phyloP scores from a whole-genome alignment of 768 basidiomycete genomes.

The Pleurotus pulmonarius region DNA sequence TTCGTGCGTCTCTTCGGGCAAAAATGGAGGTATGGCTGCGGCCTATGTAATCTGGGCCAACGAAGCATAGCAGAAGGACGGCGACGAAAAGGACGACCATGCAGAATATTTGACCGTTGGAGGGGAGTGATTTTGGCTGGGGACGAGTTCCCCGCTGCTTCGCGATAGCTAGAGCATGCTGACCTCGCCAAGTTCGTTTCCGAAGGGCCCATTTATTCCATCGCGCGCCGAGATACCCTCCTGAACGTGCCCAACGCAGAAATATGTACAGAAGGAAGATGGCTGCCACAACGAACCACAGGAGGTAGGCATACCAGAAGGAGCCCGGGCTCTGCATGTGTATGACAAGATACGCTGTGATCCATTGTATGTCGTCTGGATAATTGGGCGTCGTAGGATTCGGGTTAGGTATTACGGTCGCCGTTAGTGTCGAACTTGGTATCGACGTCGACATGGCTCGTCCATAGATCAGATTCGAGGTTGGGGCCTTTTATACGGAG shows the following conservation, averaged over 20 bases:
- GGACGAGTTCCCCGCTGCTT: conserved; percentile 28
- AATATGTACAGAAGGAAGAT: conserved; percentile 36
- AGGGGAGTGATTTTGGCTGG: conserved; percentile 49
- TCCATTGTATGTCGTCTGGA: conserved; percentile 44
- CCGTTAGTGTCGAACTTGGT: conserved; percentile 5
- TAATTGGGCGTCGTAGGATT: conserved; percentile 42
- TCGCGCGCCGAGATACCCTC: conserved; percentile 38
- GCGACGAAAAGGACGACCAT: conserved; percentile 39
- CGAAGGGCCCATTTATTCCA: conserved; percentile 61
- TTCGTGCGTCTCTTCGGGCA: conserved; percentile 8
- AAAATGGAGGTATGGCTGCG: conserved; percentile 35
- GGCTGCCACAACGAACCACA: conserved; percentile 52
- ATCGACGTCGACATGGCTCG: conserved; percentile 4
- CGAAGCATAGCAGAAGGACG: conserved; percentile 43
- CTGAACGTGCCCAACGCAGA: conserved; percentile 39
- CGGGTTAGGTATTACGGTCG: conserved; percentile 13
- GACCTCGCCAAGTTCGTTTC: conserved; percentile 55
- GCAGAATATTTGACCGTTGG: conserved; percentile 59
- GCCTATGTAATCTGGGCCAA: conserved; percentile 70
- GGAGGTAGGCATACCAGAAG: conserved; percentile 52
- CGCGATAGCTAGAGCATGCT: conserved; percentile 22
- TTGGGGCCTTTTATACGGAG: neutral
- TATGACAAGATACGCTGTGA: conserved; percentile 52
- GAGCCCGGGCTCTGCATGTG: conserved; percentile 51
- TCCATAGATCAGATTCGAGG: neutral